These are phyloP conservation scores for Lasiodiplodia theobromae DNA, from an alignment of 2,329 filamentous ascomycete species.

Conservation along the genomic window DNA sequence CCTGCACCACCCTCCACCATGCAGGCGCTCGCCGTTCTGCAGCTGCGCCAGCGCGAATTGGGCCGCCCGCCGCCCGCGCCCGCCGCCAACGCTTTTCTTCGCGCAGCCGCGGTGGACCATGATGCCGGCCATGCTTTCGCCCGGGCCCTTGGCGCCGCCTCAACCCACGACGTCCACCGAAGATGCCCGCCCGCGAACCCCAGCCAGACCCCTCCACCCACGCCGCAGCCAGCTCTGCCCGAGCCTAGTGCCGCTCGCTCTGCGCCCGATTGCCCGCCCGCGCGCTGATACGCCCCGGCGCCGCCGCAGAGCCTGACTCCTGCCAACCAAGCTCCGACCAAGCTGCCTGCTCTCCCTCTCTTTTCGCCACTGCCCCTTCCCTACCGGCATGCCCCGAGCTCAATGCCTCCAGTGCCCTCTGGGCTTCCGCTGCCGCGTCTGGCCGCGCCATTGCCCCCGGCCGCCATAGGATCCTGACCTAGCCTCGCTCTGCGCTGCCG, in stretches of 20 bases:
- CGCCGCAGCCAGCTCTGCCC: conserved; percentile 20
- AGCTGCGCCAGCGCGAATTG: conserved; percentile 24
- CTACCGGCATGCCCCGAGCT: conserved; percentile 8
- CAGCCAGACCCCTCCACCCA: conserved; percentile 19
- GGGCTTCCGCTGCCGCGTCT: conserved; percentile 12
- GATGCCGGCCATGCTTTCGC: conserved; percentile 19
- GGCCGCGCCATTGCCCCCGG: conserved; percentile 4
- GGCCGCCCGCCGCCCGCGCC: conserved; percentile 13
- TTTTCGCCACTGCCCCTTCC: conserved; percentile 23
- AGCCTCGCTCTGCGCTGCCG: conserved; percentile 9
- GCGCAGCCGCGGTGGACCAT: conserved; percentile 12
- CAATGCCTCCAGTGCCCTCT: conserved; percentile 16
- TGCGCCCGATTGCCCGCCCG: conserved; percentile 4
- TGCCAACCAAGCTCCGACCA: not conserved
- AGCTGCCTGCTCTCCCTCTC: conserved; percentile 13
- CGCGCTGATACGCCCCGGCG: conserved; percentile 16
- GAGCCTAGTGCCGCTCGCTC: not conserved
- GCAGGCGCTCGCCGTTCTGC: conserved; percentile 22
- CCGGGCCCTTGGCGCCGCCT: conserved; percentile 22
- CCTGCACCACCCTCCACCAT: conserved; percentile 28
- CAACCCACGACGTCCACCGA: not conserved
- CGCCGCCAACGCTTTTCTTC: conserved; percentile 23
- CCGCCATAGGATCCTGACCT: conserved; percentile 18
- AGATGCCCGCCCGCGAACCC: conserved; percentile 21
- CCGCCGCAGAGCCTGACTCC: conserved; percentile 5